Base-by-base conservation (phyloP, 257 asterid species). In the Penstemon barbatus region DNA sequence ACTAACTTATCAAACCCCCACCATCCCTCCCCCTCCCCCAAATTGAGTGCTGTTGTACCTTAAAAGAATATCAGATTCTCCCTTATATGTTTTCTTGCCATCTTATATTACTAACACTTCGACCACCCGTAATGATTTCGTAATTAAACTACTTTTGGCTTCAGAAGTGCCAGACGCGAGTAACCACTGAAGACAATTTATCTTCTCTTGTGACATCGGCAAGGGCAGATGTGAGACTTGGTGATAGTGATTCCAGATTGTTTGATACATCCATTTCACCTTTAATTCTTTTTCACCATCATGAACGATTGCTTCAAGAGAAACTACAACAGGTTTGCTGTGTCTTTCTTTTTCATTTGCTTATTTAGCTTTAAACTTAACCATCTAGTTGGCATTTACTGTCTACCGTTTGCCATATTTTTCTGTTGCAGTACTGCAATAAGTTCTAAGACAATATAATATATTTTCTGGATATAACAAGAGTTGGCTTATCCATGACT, bases 271-370 rank as follows among this genome's bases (percentile, higher is more conserved):
- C 80, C 44, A 76, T 77, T 68, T 72, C 86, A 41, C 97, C 98
- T 62, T 72, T 92, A 63, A 54, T 57, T 69, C 79, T 79, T 71
- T 92, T 92, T 77, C 96, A 89, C 75, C 80, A 83, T 72, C 77
- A 77, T 57, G 97, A 88, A 76, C 81, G 86, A 81, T 61, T 77
- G 66, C 87, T 85, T 68, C 93, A 88, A 75, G 92, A 82, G 78
- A 76, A 72, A 63, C 77, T 72, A 10, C 78, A 72, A 45, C 85
- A 87, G 95, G 94, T 91, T 69, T 63, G 68, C 71, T 49, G 41
- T 65, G 25, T 60, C 69, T 71, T 65, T 36, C 64, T 44, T 46
- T 63, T 25, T 25, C 33, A 25, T 25, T 25, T 25, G 0, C 41
- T 61, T 81, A 55, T 70, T 18, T 48, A 25, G 15, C 57, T 48